These are phyloP conservation scores for Dovyalis caffra DNA, from an alignment of 345 rosid species.

Conservation along the genomic window DNA sequence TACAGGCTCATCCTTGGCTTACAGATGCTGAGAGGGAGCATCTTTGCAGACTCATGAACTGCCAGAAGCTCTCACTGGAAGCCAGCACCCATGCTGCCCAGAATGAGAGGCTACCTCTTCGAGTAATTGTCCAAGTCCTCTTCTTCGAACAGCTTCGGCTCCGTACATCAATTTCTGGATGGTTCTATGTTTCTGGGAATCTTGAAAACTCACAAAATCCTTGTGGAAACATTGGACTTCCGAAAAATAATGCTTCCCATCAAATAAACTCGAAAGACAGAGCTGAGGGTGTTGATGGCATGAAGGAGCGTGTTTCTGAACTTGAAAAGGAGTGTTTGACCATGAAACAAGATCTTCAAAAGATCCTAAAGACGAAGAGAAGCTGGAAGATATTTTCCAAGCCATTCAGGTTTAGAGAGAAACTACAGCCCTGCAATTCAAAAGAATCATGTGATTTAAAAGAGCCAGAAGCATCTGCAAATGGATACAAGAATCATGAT, in stretches of 20 bases:
- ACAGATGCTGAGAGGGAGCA: constrained; percentile 67
- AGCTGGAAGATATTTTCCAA: constrained; percentile 41
- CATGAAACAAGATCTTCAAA: constrained; percentile 28
- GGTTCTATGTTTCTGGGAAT: constrained; percentile 33
- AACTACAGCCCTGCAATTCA: constrained; percentile 50
- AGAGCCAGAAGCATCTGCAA: constrained; percentile 16
- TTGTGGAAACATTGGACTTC: constrained; percentile 4
- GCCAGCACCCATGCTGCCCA: constrained; percentile 86
- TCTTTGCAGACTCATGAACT: constrained; percentile 67
- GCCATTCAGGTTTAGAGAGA: constrained; percentile 50
- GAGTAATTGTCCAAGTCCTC: constrained; percentile 84
- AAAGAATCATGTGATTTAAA: constrained; percentile 36
- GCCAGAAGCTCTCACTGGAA: constrained; percentile 72
- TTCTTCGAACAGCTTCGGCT: constrained; percentile 73
- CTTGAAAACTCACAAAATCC: constrained; percentile 19
- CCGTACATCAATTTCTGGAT: constrained; percentile 30
- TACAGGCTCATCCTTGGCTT: constrained; percentile 93
- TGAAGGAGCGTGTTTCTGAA: constrained; percentile 27
- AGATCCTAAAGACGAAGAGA: constrained; percentile 20
- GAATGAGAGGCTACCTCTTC: constrained; percentile 78
- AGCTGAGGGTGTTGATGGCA: constrained; percentile 1
- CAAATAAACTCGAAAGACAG: neutral
- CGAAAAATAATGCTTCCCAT: constrained; percentile 9
- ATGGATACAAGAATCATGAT: constrained; percentile 23
- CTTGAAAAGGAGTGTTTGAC: constrained; percentile 24